A percentile compares a stretch with the other conserved stretches of the same genome.
Evolutionary conservation across 768 basidiomycete genomes (phyloP).

Genomic region (Lactifluus volemus): DNA sequence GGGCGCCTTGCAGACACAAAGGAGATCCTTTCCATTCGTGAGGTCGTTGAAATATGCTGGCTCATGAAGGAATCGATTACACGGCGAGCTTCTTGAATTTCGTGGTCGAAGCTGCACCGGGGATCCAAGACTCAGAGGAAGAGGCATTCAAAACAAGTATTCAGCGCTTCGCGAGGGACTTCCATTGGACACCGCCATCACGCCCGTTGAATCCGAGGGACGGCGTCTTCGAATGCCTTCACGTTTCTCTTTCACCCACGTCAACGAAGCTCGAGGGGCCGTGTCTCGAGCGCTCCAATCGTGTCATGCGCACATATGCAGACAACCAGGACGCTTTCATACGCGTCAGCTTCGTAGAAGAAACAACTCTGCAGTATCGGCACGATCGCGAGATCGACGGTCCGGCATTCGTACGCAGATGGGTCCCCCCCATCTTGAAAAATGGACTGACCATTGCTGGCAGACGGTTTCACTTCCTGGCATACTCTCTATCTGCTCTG

Average conservation of each 20-base stretch:
- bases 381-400: constrained; percentile 52
- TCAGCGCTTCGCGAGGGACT: constrained; percentile 24
- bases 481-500: constrained; percentile 68
- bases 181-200: not conserved
- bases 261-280: constrained; percentile 45
- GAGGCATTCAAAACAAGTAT: constrained; percentile 15
- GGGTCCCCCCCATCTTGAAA: constrained; percentile 38
- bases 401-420: constrained; percentile 36
- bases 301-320: constrained; percentile 47
- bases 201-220: constrained; percentile 3
- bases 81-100: constrained; percentile 34
- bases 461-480: constrained; percentile 51
- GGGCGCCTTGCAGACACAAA: constrained; percentile 37
- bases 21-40: constrained; percentile 41
- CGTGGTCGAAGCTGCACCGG: constrained; percentile 26
- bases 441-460: constrained; percentile 47
- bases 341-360: constrained; percentile 56
- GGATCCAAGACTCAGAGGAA: not conserved
- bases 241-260: constrained; percentile 47
- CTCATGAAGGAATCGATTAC: constrained; percentile 28
- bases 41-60: constrained; percentile 27
- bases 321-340: constrained; percentile 46
- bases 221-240: constrained; percentile 35
- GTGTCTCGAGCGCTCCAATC: constrained; percentile 50
- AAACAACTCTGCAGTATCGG: constrained; percentile 42